Base-by-base conservation (phyloP, 129 eudicot species). In the Apium graveolens region DNA sequence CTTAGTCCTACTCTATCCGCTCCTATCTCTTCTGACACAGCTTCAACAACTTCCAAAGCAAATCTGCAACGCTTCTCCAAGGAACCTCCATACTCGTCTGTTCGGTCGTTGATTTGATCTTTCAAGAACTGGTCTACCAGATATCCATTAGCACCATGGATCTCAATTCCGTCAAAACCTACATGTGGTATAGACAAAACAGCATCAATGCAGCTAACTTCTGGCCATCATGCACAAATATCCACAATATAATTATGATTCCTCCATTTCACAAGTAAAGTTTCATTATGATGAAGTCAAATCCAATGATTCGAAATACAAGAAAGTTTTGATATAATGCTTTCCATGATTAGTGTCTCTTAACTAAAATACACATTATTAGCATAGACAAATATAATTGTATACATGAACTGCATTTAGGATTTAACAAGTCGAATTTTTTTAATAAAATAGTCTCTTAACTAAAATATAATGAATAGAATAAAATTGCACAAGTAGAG, bases 121-220 rank as follows among this genome's bases (percentile, higher is more conserved):
- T 86, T 86, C 71, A 86, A 11, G 84, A 86, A 86, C 27, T 86
- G 87, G 14, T 86, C 90, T 14, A 86, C 5, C 17, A 86, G 72
- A 84, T 84, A 84, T 21, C 90, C 85, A 49, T 84, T 79, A 49
- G 87, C 87, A 71, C 80, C 87, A 45, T 84, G 90, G n/a, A 83
- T 81, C 80, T 86, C 87, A 27, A 86, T 86, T 11, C 90, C 90
- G 34, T 86, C 89, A 76, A 86, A 86, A 75, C 87, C 89, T 80
- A 39, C 31, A 78, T n/a, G 17, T 17, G 3, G 32, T 2, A 13
- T 20, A 1, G 1, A 21, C 11, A 4, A 0, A 37, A 9, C 9
- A 70, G 18, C 8, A 7, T 70, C 18, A 70, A 38, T 70, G 17
- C 31, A 70, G 20, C 74, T 18, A 18, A 7, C 7, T 13, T 34